A percentile compares a stretch with the other conserved stretches of the same genome.
Evolutionary conservation across 305 asterid species (phyloP).

Genomic region (Rubia balearica): DNA sequence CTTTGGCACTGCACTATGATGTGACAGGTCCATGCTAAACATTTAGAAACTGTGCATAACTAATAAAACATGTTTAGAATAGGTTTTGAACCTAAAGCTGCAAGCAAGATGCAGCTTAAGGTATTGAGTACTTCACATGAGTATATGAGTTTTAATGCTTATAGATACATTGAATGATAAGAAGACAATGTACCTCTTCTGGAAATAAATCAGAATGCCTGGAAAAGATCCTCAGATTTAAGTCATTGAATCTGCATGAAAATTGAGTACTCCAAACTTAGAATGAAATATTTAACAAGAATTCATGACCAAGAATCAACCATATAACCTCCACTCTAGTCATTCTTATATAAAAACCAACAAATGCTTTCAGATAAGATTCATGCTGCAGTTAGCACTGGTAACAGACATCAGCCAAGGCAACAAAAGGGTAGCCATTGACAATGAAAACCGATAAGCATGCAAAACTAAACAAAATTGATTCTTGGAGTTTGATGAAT

Average conservation of each 20-base stretch:
- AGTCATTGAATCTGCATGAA: slow-evolving; percentile 72
- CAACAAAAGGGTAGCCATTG: not conserved
- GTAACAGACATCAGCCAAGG: not conserved
- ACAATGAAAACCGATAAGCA: not conserved
- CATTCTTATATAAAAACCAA: not conserved
- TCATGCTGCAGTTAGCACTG: not conserved
- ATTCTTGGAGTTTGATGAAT: slow-evolving; percentile 16
- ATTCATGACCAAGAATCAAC: not conserved
- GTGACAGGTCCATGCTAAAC: not conserved
- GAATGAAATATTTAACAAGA: slow-evolving; percentile 8
- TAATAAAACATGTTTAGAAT: not conserved
- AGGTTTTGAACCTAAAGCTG: not conserved
- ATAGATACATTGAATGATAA: not conserved
- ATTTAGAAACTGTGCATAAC: not conserved
- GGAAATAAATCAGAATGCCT: slow-evolving; percentile 81
- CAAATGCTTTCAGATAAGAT: not conserved
- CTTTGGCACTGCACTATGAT: not conserved
- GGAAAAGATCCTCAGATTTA: slow-evolving; percentile 69
- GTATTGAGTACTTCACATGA: not conserved
- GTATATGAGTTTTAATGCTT: not conserved
- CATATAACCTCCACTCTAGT: not conserved
- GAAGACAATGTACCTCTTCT: slow-evolving; percentile 49
- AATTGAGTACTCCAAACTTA: slow-evolving; percentile 19
- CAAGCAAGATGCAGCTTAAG: not conserved
- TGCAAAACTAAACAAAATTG: not conserved